phyloP scores from a whole-genome alignment of 331 rosid genomes.

The Dryas integrifolia region DNA sequence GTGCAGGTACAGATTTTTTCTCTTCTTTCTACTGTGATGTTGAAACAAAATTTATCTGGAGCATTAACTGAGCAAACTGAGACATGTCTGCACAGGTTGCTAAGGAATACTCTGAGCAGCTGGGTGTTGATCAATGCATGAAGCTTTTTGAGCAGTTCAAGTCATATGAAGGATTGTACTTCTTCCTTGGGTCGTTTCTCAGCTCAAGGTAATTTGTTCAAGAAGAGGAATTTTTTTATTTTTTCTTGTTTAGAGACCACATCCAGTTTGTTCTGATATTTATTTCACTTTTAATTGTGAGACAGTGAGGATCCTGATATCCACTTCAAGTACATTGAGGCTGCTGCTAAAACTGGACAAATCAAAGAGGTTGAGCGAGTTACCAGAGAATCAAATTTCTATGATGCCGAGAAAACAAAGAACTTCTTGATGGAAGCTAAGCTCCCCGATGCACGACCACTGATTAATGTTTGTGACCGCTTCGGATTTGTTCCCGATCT shows the following conservation, averaged over 20 bases:
- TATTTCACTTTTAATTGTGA: conserved; percentile 22
- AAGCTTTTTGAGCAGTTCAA: conserved; percentile 95
- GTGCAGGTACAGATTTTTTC: conserved; percentile 62
- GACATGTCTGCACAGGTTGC: conserved; percentile 62
- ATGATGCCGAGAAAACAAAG: conserved; percentile 93
- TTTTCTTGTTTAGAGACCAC: neutral
- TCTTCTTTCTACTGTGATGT: conserved; percentile 10
- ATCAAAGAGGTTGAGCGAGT: conserved; percentile 99
- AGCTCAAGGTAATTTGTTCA: conserved; percentile 79
- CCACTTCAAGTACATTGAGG: conserved; percentile 97
- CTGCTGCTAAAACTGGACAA: conserved; percentile 99
- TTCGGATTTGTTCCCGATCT: conserved; percentile 99
- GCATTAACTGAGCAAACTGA: conserved; percentile 24
- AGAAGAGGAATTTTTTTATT: conserved; percentile 1
- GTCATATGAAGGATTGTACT: conserved; percentile 95
- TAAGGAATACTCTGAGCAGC: conserved; percentile 95
- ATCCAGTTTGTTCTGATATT: conserved; percentile 17
- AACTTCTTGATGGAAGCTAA: conserved; percentile 96
- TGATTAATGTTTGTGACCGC: conserved; percentile 97
- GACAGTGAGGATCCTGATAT: conserved; percentile 99
- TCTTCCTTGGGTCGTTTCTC: conserved; percentile 93
- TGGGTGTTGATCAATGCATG: conserved; percentile 89
- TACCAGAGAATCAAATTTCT: conserved; percentile 96
- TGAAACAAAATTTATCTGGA: conserved; percentile 4
- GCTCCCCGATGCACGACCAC: conserved; percentile 98